A percentile compares a stretch with the other conserved stretches of the same genome.
These are phyloP conservation scores for Trichoderma endophyticum DNA, from an alignment of 2,329 filamentous ascomycete species.

Conservation along the genomic window DNA sequence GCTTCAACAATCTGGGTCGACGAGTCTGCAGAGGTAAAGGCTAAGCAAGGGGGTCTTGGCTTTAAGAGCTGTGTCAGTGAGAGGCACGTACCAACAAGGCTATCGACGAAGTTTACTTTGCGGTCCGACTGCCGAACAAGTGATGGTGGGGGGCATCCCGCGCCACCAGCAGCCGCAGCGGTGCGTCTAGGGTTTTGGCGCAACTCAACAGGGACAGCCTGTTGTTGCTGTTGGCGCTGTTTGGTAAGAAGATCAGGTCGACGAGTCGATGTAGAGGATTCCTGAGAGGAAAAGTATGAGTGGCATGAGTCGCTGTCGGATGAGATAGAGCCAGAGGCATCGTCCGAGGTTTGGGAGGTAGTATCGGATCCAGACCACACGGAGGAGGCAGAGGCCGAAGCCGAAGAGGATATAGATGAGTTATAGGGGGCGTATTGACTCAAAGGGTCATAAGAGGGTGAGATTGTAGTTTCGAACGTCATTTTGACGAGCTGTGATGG, in stretches of 20 bases:
- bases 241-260: slow-evolving; percentile 21
- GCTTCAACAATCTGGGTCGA: slow-evolving; percentile 95
- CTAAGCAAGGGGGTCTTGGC: slow-evolving; percentile 32
- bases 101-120: slow-evolving; percentile 94
- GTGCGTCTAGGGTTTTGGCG: slow-evolving; percentile 63
- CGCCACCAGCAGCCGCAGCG: slow-evolving; percentile 50
- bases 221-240: slow-evolving; percentile 19
- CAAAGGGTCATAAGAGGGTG: slow-evolving; percentile 50
- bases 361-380: slow-evolving; percentile 66
- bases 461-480: slow-evolving; percentile 52
- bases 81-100: slow-evolving; percentile 84
- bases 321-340: slow-evolving; percentile 61
- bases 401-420: slow-evolving; percentile 68
- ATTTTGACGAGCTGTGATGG: slow-evolving; percentile 45
- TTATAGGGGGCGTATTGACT: slow-evolving; percentile 59
- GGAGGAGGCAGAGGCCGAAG: slow-evolving; percentile 72
- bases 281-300: slow-evolving; percentile 38
- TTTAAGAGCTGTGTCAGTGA: slow-evolving; percentile 24
- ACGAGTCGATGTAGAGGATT: slow-evolving; percentile 16
- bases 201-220: slow-evolving; percentile 54
- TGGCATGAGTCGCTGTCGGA: slow-evolving; percentile 53
- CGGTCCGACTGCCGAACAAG: slow-evolving; percentile 85
- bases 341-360: slow-evolving; percentile 67
- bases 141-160: slow-evolving; percentile 64
- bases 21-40: slow-evolving; percentile 64